Evolutionary conservation across 164 flowering plant genomes (phyloP), one percentile per base, ranked within the genome.

Genomic region (Tinospora cordifolia): DNA sequence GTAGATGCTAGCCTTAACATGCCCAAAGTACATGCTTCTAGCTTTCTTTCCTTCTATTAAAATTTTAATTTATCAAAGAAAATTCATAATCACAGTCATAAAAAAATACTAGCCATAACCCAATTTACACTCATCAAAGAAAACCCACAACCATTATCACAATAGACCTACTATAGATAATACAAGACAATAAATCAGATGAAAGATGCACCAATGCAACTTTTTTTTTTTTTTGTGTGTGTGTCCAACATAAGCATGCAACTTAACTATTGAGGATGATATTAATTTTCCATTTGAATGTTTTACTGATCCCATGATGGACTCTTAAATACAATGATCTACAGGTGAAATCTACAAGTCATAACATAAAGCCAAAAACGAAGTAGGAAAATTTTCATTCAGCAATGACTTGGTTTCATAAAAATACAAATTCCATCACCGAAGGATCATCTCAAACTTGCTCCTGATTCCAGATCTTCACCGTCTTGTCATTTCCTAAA

Each of bases 381-480:
- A n/a, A 46, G 34, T 41, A 63, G 30, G 30, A 60, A 60, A 60
- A 25, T 60, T 51, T 54, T 71, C 69, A 71, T 58, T 59, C 65
- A 72, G 30, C 22, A 59, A 72, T 17, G 58, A 39, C 27, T 66
- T 25, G 51, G 65, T 24, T 40, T 38, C 66, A 58, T 34, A 11
- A 72, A 21, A 59, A 67, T 21, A 25, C 59, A n/a, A n/a, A 47
- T 14, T 25, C 11, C 8, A 17, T 68, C 54, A 73, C 71, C 75
- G 15, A 30, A 17, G 59, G 39, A 58, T 69, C 14, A 34, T 49
- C 51, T 75, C 72, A 79, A 65, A 78, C 82, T 49, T 67, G 66
- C 62, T 81, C 83, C 78, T 87, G 96, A 57, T 85, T 76, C 98
- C 98, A 93, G 62, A 90, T 81, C 77, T 80, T 87, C 63, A 91